A percentile compares a stretch with the other conserved stretches of the same genome.
phyloP scores from a whole-genome alignment of 2,329 filamentous ascomycete species.

The Huntiella omanensis region DNA sequence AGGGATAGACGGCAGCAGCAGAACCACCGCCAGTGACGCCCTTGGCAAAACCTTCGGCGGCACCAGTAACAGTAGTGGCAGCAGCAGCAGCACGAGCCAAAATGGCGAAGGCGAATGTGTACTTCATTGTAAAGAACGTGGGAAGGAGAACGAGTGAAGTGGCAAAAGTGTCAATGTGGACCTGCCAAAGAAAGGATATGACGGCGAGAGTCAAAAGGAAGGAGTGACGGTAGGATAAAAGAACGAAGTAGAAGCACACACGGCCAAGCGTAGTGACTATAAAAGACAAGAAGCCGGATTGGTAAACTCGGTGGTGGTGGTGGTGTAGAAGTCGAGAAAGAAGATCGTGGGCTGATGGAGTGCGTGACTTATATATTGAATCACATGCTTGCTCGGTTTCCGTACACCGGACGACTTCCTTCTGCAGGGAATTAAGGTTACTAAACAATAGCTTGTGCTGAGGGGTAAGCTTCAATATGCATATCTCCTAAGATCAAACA shows the following conservation, averaged over 20 bases:
- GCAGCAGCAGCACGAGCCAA: slow-evolving; percentile 16
- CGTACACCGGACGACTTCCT: no score
- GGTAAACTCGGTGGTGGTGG: no score
- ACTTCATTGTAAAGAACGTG: slow-evolving; percentile 12
- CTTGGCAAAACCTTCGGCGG: slow-evolving; percentile 25
- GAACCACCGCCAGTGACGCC: slow-evolving; percentile 42
- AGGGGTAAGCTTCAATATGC: no score
- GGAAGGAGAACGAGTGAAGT: background rate
- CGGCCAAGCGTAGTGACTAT: no score
- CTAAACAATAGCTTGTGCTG: no score
- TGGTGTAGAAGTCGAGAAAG: no score
- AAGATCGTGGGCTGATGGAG: no score
- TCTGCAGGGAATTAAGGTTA: no score
- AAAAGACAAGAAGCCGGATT: no score
- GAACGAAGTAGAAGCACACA: background rate
- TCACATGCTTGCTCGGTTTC: no score
- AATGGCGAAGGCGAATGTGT: slow-evolving; percentile 13
- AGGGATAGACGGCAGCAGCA: slow-evolving; percentile 33
- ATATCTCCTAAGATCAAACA: no score
- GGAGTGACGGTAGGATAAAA: background rate
- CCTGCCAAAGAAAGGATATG: background rate
- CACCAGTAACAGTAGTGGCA: slow-evolving; percentile 19
- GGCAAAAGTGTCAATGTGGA: background rate
- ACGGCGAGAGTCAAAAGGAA: background rate
- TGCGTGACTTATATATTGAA: no score